phyloP scores from a whole-genome alignment of 2,329 filamentous ascomycete species.

The Sordariomycetes sp. region DNA sequence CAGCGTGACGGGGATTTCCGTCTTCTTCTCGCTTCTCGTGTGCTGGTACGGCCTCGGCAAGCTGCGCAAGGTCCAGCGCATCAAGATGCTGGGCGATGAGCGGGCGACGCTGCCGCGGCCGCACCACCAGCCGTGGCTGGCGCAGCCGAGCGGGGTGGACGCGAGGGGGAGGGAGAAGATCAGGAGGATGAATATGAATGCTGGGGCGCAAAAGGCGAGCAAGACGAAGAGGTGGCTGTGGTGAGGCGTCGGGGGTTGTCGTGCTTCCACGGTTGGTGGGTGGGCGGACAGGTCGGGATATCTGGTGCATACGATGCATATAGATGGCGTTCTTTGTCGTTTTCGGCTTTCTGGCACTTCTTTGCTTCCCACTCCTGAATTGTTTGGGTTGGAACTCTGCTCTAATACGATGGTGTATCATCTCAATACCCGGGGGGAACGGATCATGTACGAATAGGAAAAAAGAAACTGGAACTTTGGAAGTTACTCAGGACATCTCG shows the following conservation, averaged over 20 bases:
- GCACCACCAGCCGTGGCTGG: conserved; percentile 15
- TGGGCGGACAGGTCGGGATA: neutral
- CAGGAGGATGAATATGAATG: conserved; percentile 29
- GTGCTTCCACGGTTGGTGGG: neutral
- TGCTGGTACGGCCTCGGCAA: conserved; percentile 75
- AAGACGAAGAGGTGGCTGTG: conserved; percentile 16
- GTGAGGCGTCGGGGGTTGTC: neutral
- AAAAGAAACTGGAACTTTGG: neutral
- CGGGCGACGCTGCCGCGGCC: conserved; percentile 21
- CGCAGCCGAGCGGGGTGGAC: conserved; percentile 34
- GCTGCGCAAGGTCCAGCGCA: conserved; percentile 72
- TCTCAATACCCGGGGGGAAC: neutral
- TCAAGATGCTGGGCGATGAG: conserved; percentile 59
- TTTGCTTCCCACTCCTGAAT: neutral
- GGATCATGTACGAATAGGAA: neutral
- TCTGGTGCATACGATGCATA: conserved; percentile 1
- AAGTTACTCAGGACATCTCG: neutral
- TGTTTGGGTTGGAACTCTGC: neutral
- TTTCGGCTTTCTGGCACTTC: neutral
- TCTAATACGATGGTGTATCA: neutral
- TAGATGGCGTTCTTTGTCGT: conserved; percentile 4
- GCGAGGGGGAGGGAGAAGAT: conserved; percentile 40
- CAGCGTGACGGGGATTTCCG: conserved; percentile 57
- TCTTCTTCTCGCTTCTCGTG: conserved; percentile 60
- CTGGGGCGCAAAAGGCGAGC: conserved; percentile 21